Evolutionary conservation across 148 eudicot species (phyloP), one percentile per base, ranked within the genome.

Genomic region (Spergularia bocconei): DNA sequence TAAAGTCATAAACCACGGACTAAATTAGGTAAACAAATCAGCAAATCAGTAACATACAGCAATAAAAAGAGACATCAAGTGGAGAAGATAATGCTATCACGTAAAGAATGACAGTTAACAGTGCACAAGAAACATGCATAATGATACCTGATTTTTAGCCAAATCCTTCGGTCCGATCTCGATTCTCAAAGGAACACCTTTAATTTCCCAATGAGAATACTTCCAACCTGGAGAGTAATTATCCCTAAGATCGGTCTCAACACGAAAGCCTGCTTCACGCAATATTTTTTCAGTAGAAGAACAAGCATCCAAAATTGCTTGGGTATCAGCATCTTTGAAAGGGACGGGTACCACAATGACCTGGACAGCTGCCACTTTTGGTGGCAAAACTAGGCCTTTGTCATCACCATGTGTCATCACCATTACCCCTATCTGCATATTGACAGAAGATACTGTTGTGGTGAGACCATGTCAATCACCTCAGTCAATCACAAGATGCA

Each of bases 211-310:
- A 21, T 92, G 88, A 17, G 99, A 96, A 61, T 96, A 96, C 80
- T 96, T 96, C 99, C 99, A 96, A 19, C 99, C 98, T n/a, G 99
- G 99, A 15, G 99, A 91, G 85, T 96, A 96, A 69, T 95, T 95
- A 64, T 92, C 98, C 76, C 99, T 87, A 58, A 87, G 83, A 82
- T 96, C 99, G 11, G 89, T 76, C 76, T 92, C 94, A 56, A 84
- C 97, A 57, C 91, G 91, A 47, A 96, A 15, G 66, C 99, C 99
- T 7, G 86, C 82, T 71, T 86, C 90, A 78, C 48, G 83, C 85
- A 92, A 85, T 9, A 71, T 75, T 16, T 86, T 79, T 69, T 86
- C 98, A 55, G 93, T 85, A 47, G 85, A 73, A 75, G 82, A 69
- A 75, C 99, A 96, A 53, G 98, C 97, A 75, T 89, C 90, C 53